Evolutionary conservation across 805 yeast species (phyloP), one percentile per base, ranked within the genome.

Genomic region (Pichia phayaonensis): DNA sequence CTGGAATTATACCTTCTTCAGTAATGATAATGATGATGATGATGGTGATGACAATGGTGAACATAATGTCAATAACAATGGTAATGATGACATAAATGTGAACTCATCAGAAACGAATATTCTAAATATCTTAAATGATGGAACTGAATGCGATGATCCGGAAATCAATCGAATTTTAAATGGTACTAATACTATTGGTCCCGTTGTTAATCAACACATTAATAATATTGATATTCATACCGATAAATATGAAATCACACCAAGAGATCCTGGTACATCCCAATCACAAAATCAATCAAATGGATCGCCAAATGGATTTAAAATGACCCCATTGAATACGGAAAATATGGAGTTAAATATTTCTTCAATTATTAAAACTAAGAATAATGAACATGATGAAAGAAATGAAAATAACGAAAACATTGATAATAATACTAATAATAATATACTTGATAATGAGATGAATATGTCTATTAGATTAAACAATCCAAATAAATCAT

Each of bases 1-100:
- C 31, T 66, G 70, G 70, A 60, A 56, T 45, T 56, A 56, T 41
- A 60, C 62, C 31, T 56, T 67, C 38, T 67, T 67, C 20, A 29
- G 42, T 16, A 36, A 49, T 21, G 20, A 41, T 44, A 2, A 21
- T 7, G n/a, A 29, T 29, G 34, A 29, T 29, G 34, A 29, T 13
- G 20, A 41, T 44, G 2, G n/a, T 7, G n/a, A 29, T 29, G 34
- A 29, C 13, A n/a, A 29, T 13, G 20, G 12, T 34, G 38, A 34
- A 34, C 16, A n/a, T 34, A 34, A 34, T n/a, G 20, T 10, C n/a
- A 29, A 29, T 15, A 34, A 34, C 20, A 34, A 34, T 34, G 20
- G 7, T 2, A 34, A 34, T 34, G 12, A 16, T n/a, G 20, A 34
- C n/a, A 4, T 34, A 6, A 4, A 16, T 34, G 2, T n/a, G 4